A percentile compares a stretch with the other conserved stretches of the same genome.
These are phyloP conservation scores for Wickerhamomyces pijperi DNA, from an alignment of 805 yeast genomes.

Conservation along the genomic window DNA sequence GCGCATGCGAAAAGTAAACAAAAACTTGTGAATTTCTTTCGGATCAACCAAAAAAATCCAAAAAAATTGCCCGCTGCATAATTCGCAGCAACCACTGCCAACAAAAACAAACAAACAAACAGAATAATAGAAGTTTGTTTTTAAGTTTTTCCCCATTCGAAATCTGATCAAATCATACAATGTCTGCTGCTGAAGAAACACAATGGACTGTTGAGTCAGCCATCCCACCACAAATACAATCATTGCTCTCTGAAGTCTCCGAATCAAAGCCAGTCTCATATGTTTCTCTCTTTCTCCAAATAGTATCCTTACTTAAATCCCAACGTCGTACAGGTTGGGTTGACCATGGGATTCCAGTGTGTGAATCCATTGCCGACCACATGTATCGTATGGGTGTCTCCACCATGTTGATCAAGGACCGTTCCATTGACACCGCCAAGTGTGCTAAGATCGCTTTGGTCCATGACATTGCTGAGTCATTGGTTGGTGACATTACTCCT, in stretches of 20 bases:
- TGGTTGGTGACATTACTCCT: constrained; percentile 94
- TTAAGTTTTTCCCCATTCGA: too few relatives aligned
- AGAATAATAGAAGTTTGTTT: too few relatives aligned
- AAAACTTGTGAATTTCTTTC: neutral
- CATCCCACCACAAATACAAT: constrained; percentile 34
- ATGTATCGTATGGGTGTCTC: constrained; percentile 91
- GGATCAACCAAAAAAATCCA: neutral
- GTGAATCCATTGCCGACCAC: constrained; percentile 79
- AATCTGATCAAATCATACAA: too few relatives aligned
- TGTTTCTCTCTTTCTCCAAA: constrained; percentile 48
- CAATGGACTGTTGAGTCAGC: constrained; percentile 46
- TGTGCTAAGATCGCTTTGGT: constrained; percentile 81
- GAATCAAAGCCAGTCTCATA: constrained; percentile 25
- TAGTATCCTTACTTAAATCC: constrained; percentile 60
- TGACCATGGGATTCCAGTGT: constrained; percentile 36
- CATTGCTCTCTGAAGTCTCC: constrained; percentile 18
- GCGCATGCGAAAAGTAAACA: constrained; percentile 1
- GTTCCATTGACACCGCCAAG: constrained; percentile 45
- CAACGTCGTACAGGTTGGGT: constrained; percentile 94
- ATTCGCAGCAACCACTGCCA: too few relatives aligned
- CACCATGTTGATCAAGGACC: constrained; percentile 50
- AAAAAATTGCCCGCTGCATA: too few relatives aligned
- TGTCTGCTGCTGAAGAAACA: neutral
- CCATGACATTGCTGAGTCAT: constrained; percentile 89
- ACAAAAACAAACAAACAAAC: neutral